Percentiles rank a stretch among this genome's conserved stretches.
These are phyloP conservation scores for Yarrowia porcina DNA, from an alignment of 805 yeast genomes.

Conservation along the genomic window DNA sequence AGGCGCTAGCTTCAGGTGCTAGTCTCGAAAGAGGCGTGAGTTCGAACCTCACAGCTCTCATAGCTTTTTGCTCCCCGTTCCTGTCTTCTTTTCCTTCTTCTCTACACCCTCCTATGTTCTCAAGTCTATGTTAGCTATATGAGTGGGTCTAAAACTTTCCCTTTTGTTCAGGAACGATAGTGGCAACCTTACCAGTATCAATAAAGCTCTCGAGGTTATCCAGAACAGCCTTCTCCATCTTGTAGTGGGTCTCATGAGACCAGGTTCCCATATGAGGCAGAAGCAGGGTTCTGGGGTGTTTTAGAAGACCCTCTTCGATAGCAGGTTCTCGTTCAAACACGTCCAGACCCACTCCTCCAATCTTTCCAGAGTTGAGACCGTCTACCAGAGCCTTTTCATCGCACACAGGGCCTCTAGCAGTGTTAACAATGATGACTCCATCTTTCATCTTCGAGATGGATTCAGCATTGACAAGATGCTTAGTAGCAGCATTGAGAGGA, in stretches of 20 bases:
- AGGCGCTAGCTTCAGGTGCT: slow-evolving; percentile 25
- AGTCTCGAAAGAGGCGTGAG: slow-evolving; percentile 30
- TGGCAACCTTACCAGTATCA: slow-evolving; percentile 62
- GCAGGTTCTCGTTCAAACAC: slow-evolving; percentile 61
- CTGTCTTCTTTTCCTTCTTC: neutral
- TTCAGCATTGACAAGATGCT: slow-evolving; percentile 47
- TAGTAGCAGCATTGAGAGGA: slow-evolving; percentile 54
- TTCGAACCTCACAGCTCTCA: slow-evolving; percentile 33
- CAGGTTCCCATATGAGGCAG: slow-evolving; percentile 56
- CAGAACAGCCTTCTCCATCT: slow-evolving; percentile 79
- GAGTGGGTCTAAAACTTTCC: slow-evolving; percentile 26
- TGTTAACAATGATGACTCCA: slow-evolving; percentile 54
- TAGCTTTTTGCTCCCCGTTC: neutral
- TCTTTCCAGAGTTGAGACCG: slow-evolving; percentile 49
- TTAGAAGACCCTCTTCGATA: slow-evolving; percentile 47
- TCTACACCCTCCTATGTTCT: neutral
- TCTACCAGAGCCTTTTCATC: slow-evolving; percentile 51
- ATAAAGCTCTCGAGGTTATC: slow-evolving; percentile 61
- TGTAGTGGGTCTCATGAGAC: slow-evolving; percentile 46
- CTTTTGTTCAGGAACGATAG: slow-evolving; percentile 71
- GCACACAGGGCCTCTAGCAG: slow-evolving; percentile 60
- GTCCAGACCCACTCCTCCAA: slow-evolving; percentile 54
- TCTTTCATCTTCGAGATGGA: slow-evolving; percentile 50
- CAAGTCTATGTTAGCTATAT: neutral
- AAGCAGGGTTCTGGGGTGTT: slow-evolving; percentile 47